Evolutionary conservation across 768 basidiomycete species (phyloP).

Genomic region (Leucocoprinus leucothites): DNA sequence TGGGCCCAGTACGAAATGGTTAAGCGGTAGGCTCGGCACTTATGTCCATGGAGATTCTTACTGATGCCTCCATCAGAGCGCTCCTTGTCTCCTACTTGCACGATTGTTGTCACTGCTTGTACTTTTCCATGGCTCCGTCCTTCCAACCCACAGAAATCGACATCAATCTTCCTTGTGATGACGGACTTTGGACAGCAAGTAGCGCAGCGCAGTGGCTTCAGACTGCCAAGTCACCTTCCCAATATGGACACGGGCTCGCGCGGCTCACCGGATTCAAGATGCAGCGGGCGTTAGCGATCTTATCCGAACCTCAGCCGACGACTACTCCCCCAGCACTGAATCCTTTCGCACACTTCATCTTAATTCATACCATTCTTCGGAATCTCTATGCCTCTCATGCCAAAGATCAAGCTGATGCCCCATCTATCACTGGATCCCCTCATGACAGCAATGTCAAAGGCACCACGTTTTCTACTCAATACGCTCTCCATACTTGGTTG

Average conservation of each 20-base stretch:
- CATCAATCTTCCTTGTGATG: constrained; percentile 54
- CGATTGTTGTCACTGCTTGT: constrained; percentile 55
- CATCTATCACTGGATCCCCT: constrained; percentile 4
- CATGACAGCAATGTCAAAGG: constrained; percentile 12
- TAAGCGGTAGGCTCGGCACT: constrained; percentile 42
- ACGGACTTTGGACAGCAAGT: constrained; percentile 49
- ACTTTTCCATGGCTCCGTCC: constrained; percentile 45
- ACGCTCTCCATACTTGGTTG: constrained; percentile 58
- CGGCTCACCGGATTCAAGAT: constrained; percentile 37
- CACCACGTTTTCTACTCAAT: constrained; percentile 35
- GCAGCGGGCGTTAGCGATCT: constrained; percentile 30
- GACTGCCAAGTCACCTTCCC: constrained; percentile 35
- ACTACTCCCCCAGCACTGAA: constrained; percentile 28
- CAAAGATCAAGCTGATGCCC: constrained; percentile 6
- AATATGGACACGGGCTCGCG: constrained; percentile 32
- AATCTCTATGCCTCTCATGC: constrained; percentile 29
- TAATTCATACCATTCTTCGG: constrained; percentile 43
- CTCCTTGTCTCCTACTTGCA: constrained; percentile 52
- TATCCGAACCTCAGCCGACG: constrained; percentile 30
- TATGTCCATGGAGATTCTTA: constrained; percentile 7
- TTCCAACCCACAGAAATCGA: constrained; percentile 46
- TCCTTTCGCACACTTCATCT: constrained; percentile 42
- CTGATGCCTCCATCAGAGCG: constrained; percentile 28
- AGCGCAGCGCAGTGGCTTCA: constrained; percentile 48
- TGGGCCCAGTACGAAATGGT: constrained; percentile 57